phyloP scores from a whole-genome alignment of 2,329 filamentous ascomycete species.

The Sclerotinia borealis region DNA sequence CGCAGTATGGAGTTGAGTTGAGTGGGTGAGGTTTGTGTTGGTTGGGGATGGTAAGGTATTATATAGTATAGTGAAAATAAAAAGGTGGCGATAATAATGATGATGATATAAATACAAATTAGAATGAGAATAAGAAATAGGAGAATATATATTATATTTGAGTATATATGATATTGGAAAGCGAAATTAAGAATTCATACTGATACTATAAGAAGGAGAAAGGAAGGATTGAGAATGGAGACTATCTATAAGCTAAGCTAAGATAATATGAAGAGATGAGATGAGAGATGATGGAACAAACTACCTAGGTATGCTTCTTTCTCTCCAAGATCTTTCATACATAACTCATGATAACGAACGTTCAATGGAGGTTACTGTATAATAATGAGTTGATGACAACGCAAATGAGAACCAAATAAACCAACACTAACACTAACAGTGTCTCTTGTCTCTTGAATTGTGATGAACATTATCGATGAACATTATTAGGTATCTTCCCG shows the following conservation, averaged over 20 bases:
- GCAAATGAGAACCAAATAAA: neutral
- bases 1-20: too few species aligned
- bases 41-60: too few species aligned
- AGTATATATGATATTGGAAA: neutral
- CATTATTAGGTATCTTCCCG: too few species aligned
- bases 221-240: neutral
- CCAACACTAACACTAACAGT: neutral
- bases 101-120: neutral
- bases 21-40: too few species aligned
- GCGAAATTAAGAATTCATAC: neutral
- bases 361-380: neutral
- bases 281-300: neutral
- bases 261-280: neutral
- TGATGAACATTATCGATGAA: neutral
- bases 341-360: neutral
- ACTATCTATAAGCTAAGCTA: too few species aligned
- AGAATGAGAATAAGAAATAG: too few species aligned
- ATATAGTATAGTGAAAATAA: too few species aligned
- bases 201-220: too few species aligned
- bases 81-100: too few species aligned
- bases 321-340: neutral
- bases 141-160: neutral
- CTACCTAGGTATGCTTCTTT: too few species aligned
- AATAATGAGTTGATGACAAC: neutral
- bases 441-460: constrained; percentile 2